phyloP scores from a whole-genome alignment of 768 basidiomycete genomes.

The Hydnomerulius pinastri region DNA sequence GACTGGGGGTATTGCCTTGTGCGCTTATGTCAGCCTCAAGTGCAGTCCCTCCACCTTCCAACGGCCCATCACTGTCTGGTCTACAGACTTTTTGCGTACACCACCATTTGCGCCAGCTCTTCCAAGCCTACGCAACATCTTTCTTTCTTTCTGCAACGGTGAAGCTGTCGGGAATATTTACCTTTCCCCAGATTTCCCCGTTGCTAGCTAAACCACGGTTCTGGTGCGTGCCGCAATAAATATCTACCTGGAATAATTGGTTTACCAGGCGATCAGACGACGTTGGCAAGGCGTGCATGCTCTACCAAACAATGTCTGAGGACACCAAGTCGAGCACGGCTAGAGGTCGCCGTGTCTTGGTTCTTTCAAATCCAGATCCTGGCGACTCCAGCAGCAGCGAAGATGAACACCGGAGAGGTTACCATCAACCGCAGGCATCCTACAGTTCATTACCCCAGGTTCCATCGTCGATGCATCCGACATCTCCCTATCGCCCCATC shows the following conservation, averaged over 20 bases:
- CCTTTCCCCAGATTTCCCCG: slow-evolving; percentile 3
- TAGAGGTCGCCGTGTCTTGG: slow-evolving; percentile 45
- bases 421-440: slow-evolving; percentile 23
- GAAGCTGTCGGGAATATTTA: not conserved
- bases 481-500: slow-evolving; percentile 20
- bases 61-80: slow-evolving; percentile 26
- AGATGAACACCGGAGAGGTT: slow-evolving; percentile 31
- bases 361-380: slow-evolving; percentile 63
- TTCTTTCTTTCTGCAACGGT: not conserved
- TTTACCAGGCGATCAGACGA: slow-evolving; percentile 23
- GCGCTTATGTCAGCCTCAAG: slow-evolving; percentile 34
- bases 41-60: slow-evolving; percentile 23
- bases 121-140: not conserved
- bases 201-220: not conserved
- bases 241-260: not conserved
- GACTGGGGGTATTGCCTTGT: slow-evolving; percentile 18
- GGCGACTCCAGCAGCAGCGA: slow-evolving; percentile 45
- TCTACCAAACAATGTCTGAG: slow-evolving; percentile 56
- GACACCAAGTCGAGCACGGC: slow-evolving; percentile 45
- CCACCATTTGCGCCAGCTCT: slow-evolving; percentile 22
- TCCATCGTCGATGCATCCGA: slow-evolving; percentile 25
- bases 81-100: slow-evolving; percentile 26
- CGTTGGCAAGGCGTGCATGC: slow-evolving; percentile 33
- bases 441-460: slow-evolving; percentile 26
- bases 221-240: not conserved